phyloP scores from a whole-genome alignment of 495 filamentous ascomycete genomes.

The Sordaria brevicollis region DNA sequence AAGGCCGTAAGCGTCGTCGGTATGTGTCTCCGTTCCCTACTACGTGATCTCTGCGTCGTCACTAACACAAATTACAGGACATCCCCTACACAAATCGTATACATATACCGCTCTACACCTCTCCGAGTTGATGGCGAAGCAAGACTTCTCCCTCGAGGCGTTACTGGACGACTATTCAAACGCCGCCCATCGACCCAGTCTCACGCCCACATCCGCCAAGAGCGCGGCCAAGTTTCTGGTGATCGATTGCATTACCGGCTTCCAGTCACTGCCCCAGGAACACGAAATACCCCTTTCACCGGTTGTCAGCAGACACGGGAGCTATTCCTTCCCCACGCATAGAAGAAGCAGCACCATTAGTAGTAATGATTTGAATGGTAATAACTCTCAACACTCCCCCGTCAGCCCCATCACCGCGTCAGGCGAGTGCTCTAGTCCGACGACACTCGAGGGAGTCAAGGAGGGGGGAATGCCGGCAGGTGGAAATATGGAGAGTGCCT shows the following conservation, averaged over 20 bases:
- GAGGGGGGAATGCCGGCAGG: neutral
- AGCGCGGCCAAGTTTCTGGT: constrained; percentile 35
- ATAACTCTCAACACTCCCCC: neutral
- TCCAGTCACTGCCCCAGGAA: constrained; percentile 27
- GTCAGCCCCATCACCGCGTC: neutral
- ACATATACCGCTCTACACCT: constrained; percentile 47
- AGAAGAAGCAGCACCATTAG: neutral
- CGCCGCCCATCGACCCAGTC: constrained; percentile 16
- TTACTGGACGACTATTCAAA: constrained; percentile 26
- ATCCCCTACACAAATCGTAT: constrained; percentile 54
- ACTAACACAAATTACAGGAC: constrained; percentile 33
- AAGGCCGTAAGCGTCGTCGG: constrained; percentile 31
- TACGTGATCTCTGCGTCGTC: neutral
- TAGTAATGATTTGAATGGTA: neutral
- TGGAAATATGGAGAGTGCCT: constrained; percentile 16
- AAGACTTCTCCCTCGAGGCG: constrained; percentile 30
- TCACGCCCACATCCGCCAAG: constrained; percentile 11
- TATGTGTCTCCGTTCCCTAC: constrained; percentile 8
- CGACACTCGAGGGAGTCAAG: neutral
- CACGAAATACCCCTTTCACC: constrained; percentile 27
- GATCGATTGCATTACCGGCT: constrained; percentile 44
- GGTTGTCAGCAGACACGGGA: constrained; percentile 20
- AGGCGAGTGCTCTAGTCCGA: neutral
- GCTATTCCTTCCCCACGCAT: constrained; percentile 2
- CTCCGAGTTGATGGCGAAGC: constrained; percentile 36